These are phyloP conservation scores for Scheffersomyces segobiensis DNA, from an alignment of 1,139 yeast species.

Conservation along the genomic window DNA sequence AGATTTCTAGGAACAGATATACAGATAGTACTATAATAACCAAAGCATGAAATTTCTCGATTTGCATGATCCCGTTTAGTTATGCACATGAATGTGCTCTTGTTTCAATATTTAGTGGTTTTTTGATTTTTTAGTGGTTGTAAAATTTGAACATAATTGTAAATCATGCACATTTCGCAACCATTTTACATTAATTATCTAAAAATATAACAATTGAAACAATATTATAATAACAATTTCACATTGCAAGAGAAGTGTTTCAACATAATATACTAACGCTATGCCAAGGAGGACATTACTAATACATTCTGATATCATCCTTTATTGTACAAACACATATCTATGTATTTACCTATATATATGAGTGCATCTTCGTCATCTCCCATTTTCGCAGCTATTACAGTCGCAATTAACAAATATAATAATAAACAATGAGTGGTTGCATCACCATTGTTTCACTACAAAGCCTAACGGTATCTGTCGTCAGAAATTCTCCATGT, in stretches of 20 bases:
- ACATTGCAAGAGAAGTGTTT: not conserved
- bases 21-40: no score
- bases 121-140: not conserved
- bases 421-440: not conserved
- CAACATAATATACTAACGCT: no score
- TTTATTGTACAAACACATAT: not conserved
- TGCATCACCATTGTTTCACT: not conserved
- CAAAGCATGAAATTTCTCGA: not conserved
- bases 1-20: no score
- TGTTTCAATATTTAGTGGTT: not conserved
- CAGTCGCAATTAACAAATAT: not conserved
- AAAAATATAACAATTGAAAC: no score
- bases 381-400: not conserved
- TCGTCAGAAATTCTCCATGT: conserved; percentile 65
- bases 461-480: conserved; percentile 19
- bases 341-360: not conserved
- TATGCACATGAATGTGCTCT: not conserved
- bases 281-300: not conserved
- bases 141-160: not conserved
- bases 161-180: not conserved
- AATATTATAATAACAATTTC: no score
- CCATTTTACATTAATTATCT: not conserved
- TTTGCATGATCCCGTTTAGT: not conserved
- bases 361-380: not conserved
- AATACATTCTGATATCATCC: not conserved